Base-by-base conservation (phyloP, 345 rosid species). In the Boechera retrofracta region DNA sequence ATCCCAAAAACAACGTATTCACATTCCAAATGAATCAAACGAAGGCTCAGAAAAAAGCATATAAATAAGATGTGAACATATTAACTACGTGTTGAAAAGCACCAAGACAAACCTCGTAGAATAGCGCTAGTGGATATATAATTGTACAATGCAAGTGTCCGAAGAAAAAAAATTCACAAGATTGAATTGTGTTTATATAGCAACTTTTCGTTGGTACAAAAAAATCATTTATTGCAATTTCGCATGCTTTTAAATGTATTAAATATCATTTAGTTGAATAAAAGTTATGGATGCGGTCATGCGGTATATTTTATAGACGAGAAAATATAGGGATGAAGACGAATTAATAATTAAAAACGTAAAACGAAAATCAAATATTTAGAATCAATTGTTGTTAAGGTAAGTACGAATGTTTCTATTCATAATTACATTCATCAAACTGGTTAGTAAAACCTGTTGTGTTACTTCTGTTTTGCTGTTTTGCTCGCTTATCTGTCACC, bases 71-170 rank as follows among this genome's bases (percentile, higher is more conserved):
- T 38, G 63, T 54, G 63, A 69, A 69, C 28, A 54, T 9, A 29
- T 6, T 0, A 35, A 56, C 4, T 57, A 16, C 11, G 48, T 42
- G 64, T 31, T 18, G 55, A 70, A 57, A 41, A 36, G 28, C 21
- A 28, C 44, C 54, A 55, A 42, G 64, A 56, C 16, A 69, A 4
- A 32, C 13, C 53, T 55, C 72, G 51, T 52, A 8, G 39, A 54
- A n/a, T 32, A 33, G 41, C 10, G 63, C 63, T 8, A 13, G n/a
- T 69, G 42, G 11, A 56, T 69, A 28, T n/a, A 7, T 69, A 28
- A 67, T n/a, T 36, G 72, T 67, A 35, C 28, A 6, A 33, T 67
- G 63, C 28, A 58, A 58, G 16, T 55, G 49, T 41, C 36, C 12
- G 10, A 10, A 41, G 10, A 12, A 12, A 42, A 31, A 28, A 29